Evolutionary conservation across 768 basidiomycete genomes (phyloP), one percentile per base, ranked within the genome.

Genomic region (Tephrocybe sp.): DNA sequence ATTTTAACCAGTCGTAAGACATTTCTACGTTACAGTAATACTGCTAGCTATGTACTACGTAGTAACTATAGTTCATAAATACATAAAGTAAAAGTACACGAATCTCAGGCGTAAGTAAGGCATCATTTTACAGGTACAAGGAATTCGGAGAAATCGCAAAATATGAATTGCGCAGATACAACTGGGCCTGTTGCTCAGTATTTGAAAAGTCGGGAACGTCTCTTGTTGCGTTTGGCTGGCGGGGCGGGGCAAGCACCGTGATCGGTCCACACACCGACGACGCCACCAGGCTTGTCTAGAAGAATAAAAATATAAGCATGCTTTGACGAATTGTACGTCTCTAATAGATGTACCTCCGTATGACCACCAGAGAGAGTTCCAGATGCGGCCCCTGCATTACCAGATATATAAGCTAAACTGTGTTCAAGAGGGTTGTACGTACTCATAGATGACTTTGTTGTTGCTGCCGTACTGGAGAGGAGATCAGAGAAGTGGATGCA

Each of bases 321-420:
- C 34, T 16, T 42, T 9, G 8, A 19, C 37, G 37, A 38, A n/a
- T 7, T 6, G 31, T 18, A 18, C 12, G 3, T 30, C 7, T 12
- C 13, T 21, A 10, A 15, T 36, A 4, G 16, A 45, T 51, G 41
- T 25, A 53, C 55, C 47, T 52, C 46, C 55, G 6, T 30, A 27
- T 2, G 47, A 40, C 52, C 52, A 49, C 52, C 52, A 53, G 24
- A 18, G 21, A 25, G 52, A 47, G 12, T 37, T 53, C 52, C 52
- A 53, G 23, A 49, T 7, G 15, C 30, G 52, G 16, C 52, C 52
- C 16, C 52, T 53, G 19, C 25, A 34, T 16, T 2, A 19, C 8
- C 2, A 12, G 37, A 18, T 27, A 33, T 18, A 12, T 10, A 27
- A 3, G 21, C 12, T 21, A 6, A 12, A 33, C 1, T 12, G 18